Conservation (phyloP, 176 grass and related monocot genomes). For the Carex myosuroides region DNA sequence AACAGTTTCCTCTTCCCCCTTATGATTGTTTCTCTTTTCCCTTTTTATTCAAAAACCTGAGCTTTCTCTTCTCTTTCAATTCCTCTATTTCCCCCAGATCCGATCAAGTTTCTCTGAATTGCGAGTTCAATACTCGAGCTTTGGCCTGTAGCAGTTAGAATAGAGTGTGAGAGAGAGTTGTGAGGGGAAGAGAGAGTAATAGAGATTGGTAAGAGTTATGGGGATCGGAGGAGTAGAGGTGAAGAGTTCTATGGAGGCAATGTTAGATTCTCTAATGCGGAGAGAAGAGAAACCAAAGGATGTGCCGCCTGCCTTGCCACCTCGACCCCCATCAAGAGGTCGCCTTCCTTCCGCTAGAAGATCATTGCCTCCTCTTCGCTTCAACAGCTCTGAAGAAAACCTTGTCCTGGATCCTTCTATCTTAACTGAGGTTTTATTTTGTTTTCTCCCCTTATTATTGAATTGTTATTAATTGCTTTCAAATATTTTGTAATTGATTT, state of each 20-base stretch:
- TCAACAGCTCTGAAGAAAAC: conserved; percentile 5
- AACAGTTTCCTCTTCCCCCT: not conserved
- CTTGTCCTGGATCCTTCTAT: not conserved
- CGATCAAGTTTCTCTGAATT: not conserved
- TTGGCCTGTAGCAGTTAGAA: not conserved
- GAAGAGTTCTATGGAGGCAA: conserved; percentile 24
- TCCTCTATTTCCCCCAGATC: conserved; percentile 8
- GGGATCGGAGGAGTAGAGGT: not conserved
- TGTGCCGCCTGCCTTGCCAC: conserved; percentile 23
- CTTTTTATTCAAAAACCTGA: conserved; percentile 20
- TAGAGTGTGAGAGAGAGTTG: not conserved
- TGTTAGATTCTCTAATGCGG: conserved; percentile 26
- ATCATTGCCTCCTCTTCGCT: conserved; percentile 14
- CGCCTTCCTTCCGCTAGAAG: conserved; percentile 17
- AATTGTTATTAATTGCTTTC: not conserved
- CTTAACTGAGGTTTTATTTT: not conserved
- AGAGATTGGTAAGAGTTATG: conserved; percentile 7
- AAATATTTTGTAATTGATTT: not conserved
- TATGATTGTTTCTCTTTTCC: conserved; percentile 3
- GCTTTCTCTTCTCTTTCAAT: not conserved
- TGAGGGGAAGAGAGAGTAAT: not conserved
- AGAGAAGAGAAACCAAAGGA: conserved; percentile 32
- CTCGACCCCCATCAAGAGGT: conserved; percentile 13
- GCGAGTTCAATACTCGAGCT: not conserved
- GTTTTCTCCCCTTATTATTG: not conserved